These are phyloP conservation scores for Trichosporon faecale DNA, from an alignment of 1,284 basidiomycete species.

Conservation along the genomic window DNA sequence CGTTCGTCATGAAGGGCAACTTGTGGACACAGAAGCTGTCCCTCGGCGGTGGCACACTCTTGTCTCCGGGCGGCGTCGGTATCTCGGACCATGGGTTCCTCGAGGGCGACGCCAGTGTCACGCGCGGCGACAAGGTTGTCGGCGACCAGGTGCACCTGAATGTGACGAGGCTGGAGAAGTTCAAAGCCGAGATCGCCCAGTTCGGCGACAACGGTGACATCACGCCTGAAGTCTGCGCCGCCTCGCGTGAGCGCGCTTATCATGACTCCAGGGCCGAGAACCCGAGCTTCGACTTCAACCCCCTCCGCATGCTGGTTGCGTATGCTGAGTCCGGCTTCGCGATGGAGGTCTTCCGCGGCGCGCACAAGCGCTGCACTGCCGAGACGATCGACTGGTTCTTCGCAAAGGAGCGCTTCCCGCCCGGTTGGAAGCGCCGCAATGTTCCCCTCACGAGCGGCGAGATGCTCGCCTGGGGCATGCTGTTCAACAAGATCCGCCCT, in stretches of 20 bases:
- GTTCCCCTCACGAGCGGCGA: constrained; percentile 10
- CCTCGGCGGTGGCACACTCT: neutral
- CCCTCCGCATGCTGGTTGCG: constrained; percentile 8
- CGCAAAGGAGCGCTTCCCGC: constrained; percentile 13
- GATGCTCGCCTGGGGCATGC: constrained; percentile 16
- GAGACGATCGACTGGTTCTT: constrained; percentile 12
- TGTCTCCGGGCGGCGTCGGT: neutral
- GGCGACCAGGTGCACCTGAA: neutral
- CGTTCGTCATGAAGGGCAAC: constrained; percentile 13
- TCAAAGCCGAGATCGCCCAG: neutral
- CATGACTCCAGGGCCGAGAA: neutral
- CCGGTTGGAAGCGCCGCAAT: constrained; percentile 8
- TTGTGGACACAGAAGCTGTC: neutral
- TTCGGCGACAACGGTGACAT: neutral
- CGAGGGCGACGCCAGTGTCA: constrained; percentile 17
- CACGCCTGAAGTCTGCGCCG: neutral
- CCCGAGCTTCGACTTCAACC: constrained; percentile 12
- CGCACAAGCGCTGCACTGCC: neutral
- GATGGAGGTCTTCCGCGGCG: constrained; percentile 15
- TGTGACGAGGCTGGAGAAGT: neutral
- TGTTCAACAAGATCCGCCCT: neutral
- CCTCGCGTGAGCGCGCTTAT: neutral
- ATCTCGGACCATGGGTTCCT: constrained; percentile 13
- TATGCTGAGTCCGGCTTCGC: constrained; percentile 18
- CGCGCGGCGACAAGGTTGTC: constrained; percentile 7